A percentile compares a stretch with the other conserved stretches of the same genome.
phyloP scores from a whole-genome alignment of 148 eudicot genomes.

The Amaranthus cruentus region DNA sequence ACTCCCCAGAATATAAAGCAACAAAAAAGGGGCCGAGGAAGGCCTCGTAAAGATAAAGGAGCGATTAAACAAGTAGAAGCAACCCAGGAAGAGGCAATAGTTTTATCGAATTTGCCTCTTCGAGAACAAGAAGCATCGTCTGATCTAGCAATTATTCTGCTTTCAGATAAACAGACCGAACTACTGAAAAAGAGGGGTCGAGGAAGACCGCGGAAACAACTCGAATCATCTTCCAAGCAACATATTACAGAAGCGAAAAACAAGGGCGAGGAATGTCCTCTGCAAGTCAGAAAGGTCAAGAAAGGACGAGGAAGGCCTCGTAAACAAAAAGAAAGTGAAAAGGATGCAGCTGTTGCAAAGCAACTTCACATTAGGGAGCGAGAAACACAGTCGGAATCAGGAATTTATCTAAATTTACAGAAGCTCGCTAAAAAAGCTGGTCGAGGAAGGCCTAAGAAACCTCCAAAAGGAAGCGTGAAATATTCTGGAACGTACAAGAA shows the following conservation, averaged over 20 bases:
- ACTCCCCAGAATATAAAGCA: not conserved
- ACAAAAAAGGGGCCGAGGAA: not conserved
- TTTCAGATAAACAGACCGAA: slow-evolving; percentile 2
- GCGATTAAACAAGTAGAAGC: no score
- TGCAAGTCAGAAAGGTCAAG: not conserved
- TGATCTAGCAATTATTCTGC: not conserved
- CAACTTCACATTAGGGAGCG: no score
- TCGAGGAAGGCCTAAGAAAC: slow-evolving; percentile 2
- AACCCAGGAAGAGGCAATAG: no score
- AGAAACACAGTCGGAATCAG: no score
- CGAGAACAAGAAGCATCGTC: slow-evolving; percentile 2
- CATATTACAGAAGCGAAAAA: not conserved
- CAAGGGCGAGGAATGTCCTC: no score
- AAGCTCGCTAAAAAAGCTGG: not conserved
- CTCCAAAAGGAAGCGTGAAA: not conserved
- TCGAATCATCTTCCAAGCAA: not conserved
- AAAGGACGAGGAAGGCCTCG: no score
- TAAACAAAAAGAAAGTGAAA: no score
- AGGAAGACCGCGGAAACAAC: not conserved
- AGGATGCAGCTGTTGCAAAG: no score
- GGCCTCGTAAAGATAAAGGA: not conserved
- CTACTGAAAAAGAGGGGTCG: not conserved
- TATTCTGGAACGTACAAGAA: not conserved
- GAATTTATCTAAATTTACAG: no score
- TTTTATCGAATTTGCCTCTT: no score